phyloP scores from a whole-genome alignment of 192 early-diverging fungal species.

The Umbelopsis isabellina region DNA sequence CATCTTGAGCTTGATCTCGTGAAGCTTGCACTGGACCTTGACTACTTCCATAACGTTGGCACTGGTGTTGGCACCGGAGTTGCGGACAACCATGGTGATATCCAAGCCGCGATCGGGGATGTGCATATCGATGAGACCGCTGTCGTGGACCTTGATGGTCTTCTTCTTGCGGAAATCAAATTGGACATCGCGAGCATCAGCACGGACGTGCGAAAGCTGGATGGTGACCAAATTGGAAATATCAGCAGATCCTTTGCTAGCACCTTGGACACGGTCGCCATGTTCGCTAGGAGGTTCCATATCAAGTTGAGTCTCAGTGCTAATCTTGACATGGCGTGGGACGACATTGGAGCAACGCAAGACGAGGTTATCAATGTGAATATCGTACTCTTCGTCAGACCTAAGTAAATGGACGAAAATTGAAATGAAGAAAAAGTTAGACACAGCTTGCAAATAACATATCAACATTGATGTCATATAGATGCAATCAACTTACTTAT shows the following conservation, averaged over 20 bases:
- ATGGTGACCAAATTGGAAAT: constrained; percentile 16
- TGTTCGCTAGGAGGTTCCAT: constrained; percentile 26
- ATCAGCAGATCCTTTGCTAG: neutral
- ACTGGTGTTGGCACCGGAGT: constrained; percentile 13
- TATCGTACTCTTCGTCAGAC: constrained; percentile 40
- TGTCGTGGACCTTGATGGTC: constrained; percentile 50
- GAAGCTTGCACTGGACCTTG: constrained; percentile 39
- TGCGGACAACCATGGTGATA: constrained; percentile 23
- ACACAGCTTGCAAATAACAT: neutral
- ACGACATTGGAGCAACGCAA: constrained; percentile 38
- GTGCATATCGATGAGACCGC: constrained; percentile 51
- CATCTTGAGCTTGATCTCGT: constrained; percentile 44
- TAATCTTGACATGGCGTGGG: constrained; percentile 35
- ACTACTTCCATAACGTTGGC: constrained; percentile 35
- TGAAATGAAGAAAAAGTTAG: neutral
- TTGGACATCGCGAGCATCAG: constrained; percentile 58
- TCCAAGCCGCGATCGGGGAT: constrained; percentile 45
- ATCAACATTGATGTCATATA: neutral
- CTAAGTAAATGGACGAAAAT: neutral
- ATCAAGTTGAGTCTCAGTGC: constrained; percentile 35
- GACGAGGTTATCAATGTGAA: constrained; percentile 44
- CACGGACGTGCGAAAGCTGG: constrained; percentile 45
- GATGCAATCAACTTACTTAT: constrained; percentile 33
- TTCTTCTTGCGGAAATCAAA: constrained; percentile 59
- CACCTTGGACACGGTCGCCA: constrained; percentile 22